phyloP scores from a whole-genome alignment of 2,329 filamentous ascomycete species.

The Falciphora oryzae region DNA sequence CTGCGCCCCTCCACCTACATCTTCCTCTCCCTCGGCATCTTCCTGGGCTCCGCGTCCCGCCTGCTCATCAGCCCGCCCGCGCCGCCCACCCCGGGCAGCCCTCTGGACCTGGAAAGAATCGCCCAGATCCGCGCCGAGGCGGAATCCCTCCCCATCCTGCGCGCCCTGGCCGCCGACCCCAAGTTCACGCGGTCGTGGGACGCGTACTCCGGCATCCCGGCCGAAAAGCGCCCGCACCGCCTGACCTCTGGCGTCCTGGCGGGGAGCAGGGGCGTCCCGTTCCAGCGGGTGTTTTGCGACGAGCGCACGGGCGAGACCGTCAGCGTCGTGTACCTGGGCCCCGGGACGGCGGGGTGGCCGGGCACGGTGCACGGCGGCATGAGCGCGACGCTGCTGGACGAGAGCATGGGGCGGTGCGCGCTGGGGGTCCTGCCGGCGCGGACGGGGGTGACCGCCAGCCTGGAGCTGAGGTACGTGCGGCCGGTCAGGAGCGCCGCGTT shows the following conservation, averaged over 20 bases:
- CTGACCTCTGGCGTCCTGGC: conserved; percentile 37
- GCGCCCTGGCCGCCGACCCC: conserved; percentile 12
- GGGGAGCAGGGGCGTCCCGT: conserved; percentile 37
- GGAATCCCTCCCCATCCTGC: conserved; percentile 14
- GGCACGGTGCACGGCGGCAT: conserved; percentile 65
- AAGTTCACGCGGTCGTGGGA: conserved; percentile 9
- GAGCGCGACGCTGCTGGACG: conserved; percentile 63
- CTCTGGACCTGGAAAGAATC: conserved; percentile 5
- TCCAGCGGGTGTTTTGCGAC: conserved; percentile 62
- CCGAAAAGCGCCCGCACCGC: conserved; percentile 17
- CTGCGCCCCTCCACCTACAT: conserved; percentile 23
- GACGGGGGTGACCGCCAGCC: conserved; percentile 49
- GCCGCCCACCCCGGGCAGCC: conserved; percentile 9
- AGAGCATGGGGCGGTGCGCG: conserved; percentile 61
- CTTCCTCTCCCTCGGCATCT: conserved; percentile 11
- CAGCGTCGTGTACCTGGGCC: conserved; percentile 62
- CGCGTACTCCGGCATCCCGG: background rate
- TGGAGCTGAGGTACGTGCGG: conserved; percentile 56
- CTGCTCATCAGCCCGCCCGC: background rate
- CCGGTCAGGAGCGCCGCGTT: conserved; percentile 55
- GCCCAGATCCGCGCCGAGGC: conserved; percentile 3
- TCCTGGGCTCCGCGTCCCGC: background rate
- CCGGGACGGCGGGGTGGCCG: conserved; percentile 63
- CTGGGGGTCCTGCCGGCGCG: conserved; percentile 39
- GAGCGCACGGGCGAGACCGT: conserved; percentile 49